Conservation (phyloP, 2,329 filamentous ascomycete genomes). For the Alternaria sp. region DNA sequence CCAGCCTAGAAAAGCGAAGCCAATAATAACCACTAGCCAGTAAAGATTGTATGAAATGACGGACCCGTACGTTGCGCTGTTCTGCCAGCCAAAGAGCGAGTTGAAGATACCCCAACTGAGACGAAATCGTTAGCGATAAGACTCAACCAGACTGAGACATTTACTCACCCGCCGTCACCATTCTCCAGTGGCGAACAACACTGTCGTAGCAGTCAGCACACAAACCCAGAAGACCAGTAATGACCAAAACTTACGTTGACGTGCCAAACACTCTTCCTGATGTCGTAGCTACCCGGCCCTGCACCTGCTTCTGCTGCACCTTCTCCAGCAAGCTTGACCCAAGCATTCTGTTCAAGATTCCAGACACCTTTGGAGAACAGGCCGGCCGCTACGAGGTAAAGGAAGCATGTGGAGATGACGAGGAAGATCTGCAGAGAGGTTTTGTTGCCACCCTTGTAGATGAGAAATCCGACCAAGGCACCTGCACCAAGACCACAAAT, state of each 20-base stretch:
- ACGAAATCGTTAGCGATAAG: conserved; percentile 1
- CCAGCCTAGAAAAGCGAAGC: conserved; percentile 72
- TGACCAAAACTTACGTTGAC: conserved; percentile 69
- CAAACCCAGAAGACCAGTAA: neutral
- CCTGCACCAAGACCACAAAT: conserved; percentile 76
- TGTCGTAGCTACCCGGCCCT: conserved; percentile 82
- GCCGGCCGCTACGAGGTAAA: conserved; percentile 85
- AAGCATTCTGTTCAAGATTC: conserved; percentile 74
- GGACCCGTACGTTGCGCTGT: conserved; percentile 87
- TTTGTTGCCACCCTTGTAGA: conserved; percentile 79
- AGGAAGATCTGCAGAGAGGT: conserved; percentile 78
- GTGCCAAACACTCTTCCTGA: conserved; percentile 81
- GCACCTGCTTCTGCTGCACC: conserved; percentile 69
- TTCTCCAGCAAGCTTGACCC: conserved; percentile 71
- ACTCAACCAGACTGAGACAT: neutral
- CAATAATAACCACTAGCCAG: conserved; percentile 76
- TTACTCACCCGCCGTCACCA: conserved; percentile 63
- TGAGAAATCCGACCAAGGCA: conserved; percentile 71
- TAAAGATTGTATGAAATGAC: conserved; percentile 89
- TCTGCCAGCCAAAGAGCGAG: conserved; percentile 84
- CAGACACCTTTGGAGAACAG: conserved; percentile 81
- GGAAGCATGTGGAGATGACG: conserved; percentile 80
- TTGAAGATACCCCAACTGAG: conserved; percentile 87
- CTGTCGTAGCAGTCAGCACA: conserved; percentile 50
- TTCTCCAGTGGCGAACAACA: conserved; percentile 80